phyloP scores from a whole-genome alignment of 2,329 filamentous ascomycete genomes.

The Botrytis sinoallii region DNA sequence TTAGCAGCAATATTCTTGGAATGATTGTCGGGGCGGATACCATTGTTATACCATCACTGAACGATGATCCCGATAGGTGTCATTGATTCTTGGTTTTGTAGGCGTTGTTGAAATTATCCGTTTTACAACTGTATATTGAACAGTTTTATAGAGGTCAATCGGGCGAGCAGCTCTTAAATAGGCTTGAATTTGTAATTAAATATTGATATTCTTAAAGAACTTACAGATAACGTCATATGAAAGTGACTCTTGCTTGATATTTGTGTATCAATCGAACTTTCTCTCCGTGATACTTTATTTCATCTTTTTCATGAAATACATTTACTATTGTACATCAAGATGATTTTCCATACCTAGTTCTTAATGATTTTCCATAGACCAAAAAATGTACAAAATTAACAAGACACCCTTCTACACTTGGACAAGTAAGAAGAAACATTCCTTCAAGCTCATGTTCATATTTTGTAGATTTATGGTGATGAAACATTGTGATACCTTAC shows the following conservation, averaged over 20 bases:
- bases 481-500: neutral
- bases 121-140: neutral
- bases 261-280: neutral
- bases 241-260: neutral
- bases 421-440: neutral
- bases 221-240: neutral
- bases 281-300: neutral
- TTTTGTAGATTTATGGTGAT: neutral
- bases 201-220: neutral
- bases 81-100: constrained; percentile 11
- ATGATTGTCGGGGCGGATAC: constrained; percentile 5
- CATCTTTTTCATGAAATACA: neutral
- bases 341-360: neutral
- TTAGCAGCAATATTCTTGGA: neutral
- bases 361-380: neutral
- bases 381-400: neutral
- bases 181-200: neutral
- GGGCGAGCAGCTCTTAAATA: neutral
- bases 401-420: neutral
- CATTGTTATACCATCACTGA: constrained; percentile 8
- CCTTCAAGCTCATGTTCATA: neutral
- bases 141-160: neutral
- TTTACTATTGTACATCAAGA: neutral
- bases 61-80: neutral
- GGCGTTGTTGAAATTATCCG: neutral